phyloP scores from a whole-genome alignment of 495 filamentous ascomycete species.

The Annulohypoxylon moriforme region DNA sequence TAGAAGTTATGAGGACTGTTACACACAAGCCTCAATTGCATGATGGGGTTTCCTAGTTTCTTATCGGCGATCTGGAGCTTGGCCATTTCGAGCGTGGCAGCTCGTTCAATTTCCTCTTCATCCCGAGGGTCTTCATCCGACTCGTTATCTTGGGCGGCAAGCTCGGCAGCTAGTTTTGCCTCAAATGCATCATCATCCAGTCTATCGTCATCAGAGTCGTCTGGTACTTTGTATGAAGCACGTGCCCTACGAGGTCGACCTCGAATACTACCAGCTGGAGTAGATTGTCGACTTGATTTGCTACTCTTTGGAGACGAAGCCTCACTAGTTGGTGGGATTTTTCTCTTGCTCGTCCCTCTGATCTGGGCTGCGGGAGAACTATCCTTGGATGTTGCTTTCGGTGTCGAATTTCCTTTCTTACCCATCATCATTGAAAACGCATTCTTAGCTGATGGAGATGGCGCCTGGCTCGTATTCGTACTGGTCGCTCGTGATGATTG shows the following conservation, averaged over 20 bases:
- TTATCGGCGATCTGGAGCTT: conserved; percentile 88
- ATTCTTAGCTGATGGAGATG: conserved; percentile 48
- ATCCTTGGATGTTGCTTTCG: conserved; percentile 38
- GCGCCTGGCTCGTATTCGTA: conserved; percentile 21
- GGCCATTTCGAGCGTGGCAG: conserved; percentile 80
- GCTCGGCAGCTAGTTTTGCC: conserved; percentile 70
- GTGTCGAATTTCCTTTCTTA: conserved; percentile 44
- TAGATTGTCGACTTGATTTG: conserved; percentile 77
- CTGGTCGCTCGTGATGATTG: conserved; percentile 54
- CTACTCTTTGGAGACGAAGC: conserved; percentile 68
- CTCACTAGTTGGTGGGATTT: conserved; percentile 49
- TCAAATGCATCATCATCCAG: conserved; percentile 81
- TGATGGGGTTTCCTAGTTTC: conserved; percentile 93
- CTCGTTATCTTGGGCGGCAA: conserved; percentile 65
- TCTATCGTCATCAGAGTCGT: conserved; percentile 73
- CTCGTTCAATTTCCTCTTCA: conserved; percentile 73
- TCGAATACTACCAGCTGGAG: conserved; percentile 67
- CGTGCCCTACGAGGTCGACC: conserved; percentile 53
- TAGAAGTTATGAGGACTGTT: conserved; percentile 97
- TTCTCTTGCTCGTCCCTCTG: conserved; percentile 58
- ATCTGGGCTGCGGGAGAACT: conserved; percentile 30
- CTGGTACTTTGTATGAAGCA: conserved; percentile 61
- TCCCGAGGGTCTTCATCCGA: conserved; percentile 53
- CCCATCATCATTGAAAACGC: conserved; percentile 63
- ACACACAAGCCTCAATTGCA: conserved; percentile 92